phyloP scores from a whole-genome alignment of 2,329 filamentous ascomycete genomes.

The Fusarium luffae region DNA sequence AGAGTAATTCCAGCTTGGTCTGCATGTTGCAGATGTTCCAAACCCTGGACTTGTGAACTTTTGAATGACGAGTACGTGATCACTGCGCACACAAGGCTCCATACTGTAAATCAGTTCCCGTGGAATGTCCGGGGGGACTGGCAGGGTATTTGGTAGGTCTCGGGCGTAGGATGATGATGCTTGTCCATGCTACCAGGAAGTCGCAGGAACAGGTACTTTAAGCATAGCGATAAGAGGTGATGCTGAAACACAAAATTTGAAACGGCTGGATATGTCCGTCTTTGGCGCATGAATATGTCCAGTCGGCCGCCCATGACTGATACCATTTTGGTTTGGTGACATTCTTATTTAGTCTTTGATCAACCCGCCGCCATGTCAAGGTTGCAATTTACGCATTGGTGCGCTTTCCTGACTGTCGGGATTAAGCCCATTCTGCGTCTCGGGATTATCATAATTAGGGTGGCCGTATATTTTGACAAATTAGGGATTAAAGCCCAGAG shows the following conservation, averaged over 20 bases:
- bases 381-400: slow-evolving; percentile 2
- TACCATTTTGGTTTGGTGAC: slow-evolving; percentile 11
- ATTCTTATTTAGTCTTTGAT: slow-evolving; percentile 1
- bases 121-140: slow-evolving; percentile 4
- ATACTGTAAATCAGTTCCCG: background rate
- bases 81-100: slow-evolving; percentile 1
- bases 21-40: background rate
- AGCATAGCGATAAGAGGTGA: slow-evolving; percentile 15
- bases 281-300: slow-evolving; percentile 26
- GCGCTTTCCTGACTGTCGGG: slow-evolving; percentile 12
- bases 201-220: background rate
- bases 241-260: slow-evolving; percentile 44
- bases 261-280: slow-evolving; percentile 37
- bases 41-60: background rate
- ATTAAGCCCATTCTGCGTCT: slow-evolving; percentile 15
- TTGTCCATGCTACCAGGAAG: slow-evolving; percentile 23
- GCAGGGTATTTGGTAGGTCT: slow-evolving; percentile 4
- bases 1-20: slow-evolving; percentile 15
- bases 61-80: background rate
- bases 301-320: slow-evolving; percentile 2
- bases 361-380: slow-evolving; percentile 2
- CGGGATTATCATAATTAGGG: slow-evolving; percentile 6
- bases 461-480: slow-evolving; percentile 8
- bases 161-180: slow-evolving; percentile 36
- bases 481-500: slow-evolving; percentile 4